Evolutionary conservation across 768 basidiomycete genomes (phyloP), one percentile per base, ranked within the genome.

Genomic region (Leccinum uliginosum): DNA sequence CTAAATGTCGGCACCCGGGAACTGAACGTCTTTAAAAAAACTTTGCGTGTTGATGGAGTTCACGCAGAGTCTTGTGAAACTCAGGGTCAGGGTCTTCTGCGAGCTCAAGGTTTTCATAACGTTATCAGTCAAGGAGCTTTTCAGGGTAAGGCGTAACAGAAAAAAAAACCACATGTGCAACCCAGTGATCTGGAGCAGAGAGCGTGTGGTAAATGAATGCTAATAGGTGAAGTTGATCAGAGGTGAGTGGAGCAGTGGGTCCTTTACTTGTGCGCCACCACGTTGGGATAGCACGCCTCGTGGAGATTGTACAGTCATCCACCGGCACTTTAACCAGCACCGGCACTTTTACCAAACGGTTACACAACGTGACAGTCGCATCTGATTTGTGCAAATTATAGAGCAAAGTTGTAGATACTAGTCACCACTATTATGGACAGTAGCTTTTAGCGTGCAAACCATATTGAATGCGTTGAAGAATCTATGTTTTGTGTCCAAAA

Each of bases 1-100:
- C 24, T 53, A 21, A 53, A 40, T 34, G 40, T 27, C 48, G 40
- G 46, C 30, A 43, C 19, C 27, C 19, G 44, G 32, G 23, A n/a
- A 10, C 14, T 34, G 27, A 38, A 43, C 17, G 7, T 15, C 17
- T 19, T 30, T 44, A 7, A 29, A 24, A 24, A 23, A 24, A 21
- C 30, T 19, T 21, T 50, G 51, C 21, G 38, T 19, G 30, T 34
- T 27, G 54, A 12, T 38, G 29, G 53, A 15, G 43, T 23, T 44
- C 44, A 46, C 23, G 10, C 45, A n/a, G 27, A 26, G 8, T 21
- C 23, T 56, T 49, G 44, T 52, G 51, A 53, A 46, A 50, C 47
- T 63, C 60, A 63, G 62, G 61, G 61, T 60, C 62, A 55, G 62
- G 61, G 62, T 64, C 15, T 45, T 17, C 57, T 60, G 61, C 26